A percentile compares a stretch with the other conserved stretches of the same genome.
Conservation (phyloP, 306 rosid species). For the Vigna reflexopilosa region DNA sequence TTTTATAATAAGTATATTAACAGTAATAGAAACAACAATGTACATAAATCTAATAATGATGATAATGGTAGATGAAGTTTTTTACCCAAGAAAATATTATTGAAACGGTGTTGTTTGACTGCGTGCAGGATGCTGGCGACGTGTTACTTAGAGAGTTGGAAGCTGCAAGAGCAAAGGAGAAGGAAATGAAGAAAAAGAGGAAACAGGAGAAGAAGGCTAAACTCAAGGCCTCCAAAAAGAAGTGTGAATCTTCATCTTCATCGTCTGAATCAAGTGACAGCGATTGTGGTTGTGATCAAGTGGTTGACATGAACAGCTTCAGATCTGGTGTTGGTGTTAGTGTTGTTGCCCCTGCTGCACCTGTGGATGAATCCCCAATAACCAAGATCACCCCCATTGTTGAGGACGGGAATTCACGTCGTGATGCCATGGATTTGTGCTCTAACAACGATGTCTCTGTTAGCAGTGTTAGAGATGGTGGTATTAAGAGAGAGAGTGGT, state of each 20-base stretch:
- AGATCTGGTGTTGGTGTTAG: slow-evolving; percentile 42
- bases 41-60: not conserved
- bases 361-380: slow-evolving; percentile 14
- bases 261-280: slow-evolving; percentile 81
- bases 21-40: not conserved
- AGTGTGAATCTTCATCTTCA: slow-evolving; percentile 62
- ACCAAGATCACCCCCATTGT: slow-evolving; percentile 33
- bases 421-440: slow-evolving; percentile 37
- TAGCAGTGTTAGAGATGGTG: slow-evolving; percentile 30
- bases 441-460: slow-evolving; percentile 39
- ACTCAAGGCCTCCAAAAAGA: slow-evolving; percentile 56
- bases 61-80: not conserved
- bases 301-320: slow-evolving; percentile 51
- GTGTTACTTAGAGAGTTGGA: slow-evolving; percentile 58
- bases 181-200: slow-evolving; percentile 65
- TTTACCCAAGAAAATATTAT: not conserved
- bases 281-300: slow-evolving; percentile 65
- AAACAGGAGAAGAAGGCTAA: slow-evolving; percentile 66
- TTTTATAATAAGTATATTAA: too few species aligned
- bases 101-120: not conserved
- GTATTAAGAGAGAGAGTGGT: slow-evolving; percentile 25
- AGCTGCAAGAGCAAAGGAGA: slow-evolving; percentile 59
- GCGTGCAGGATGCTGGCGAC: slow-evolving; percentile 62
- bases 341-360: slow-evolving; percentile 47
- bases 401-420: slow-evolving; percentile 27